Conservation (phyloP, 495 filamentous ascomycete species). For the Collariella sp. region DNA sequence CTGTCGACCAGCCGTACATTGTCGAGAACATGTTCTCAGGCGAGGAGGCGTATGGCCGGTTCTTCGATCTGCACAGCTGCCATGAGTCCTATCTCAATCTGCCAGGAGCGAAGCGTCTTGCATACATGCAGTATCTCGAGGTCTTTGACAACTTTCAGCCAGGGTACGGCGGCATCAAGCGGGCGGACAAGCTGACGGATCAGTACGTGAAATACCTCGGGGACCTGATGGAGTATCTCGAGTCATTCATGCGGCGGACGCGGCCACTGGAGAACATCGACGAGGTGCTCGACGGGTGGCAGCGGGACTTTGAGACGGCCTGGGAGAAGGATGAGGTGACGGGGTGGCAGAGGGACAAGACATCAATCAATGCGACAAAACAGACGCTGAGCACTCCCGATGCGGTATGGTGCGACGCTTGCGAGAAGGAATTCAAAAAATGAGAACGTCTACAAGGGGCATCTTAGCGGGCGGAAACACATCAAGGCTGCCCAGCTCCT, state of each 20-base stretch:
- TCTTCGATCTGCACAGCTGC: constrained; percentile 71
- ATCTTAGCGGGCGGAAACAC: constrained; percentile 87
- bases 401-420: constrained; percentile 78
- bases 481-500: constrained; percentile 64
- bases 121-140: constrained; percentile 86
- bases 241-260: constrained; percentile 73
- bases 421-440: constrained; percentile 93
- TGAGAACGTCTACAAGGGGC: constrained; percentile 84
- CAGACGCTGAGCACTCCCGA: constrained; percentile 53
- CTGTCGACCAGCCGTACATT: constrained; percentile 58
- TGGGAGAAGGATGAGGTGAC: constrained; percentile 72
- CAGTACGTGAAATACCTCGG: constrained; percentile 84
- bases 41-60: constrained; percentile 85
- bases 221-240: constrained; percentile 71
- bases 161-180: constrained; percentile 60
- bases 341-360: constrained; percentile 66
- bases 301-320: constrained; percentile 70
- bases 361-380: constrained; percentile 20
- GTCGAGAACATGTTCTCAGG: constrained; percentile 92
- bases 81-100: constrained; percentile 90
- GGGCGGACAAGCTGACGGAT: constrained; percentile 76
- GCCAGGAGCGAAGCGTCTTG: constrained; percentile 68
- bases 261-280: constrained; percentile 75
- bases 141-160: constrained; percentile 78
- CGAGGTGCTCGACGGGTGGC: constrained; percentile 63